Percentiles rank a stretch among this genome's conserved stretches.
Evolutionary conservation across 768 basidiomycete genomes (phyloP).

Genomic region (Tricholoma furcatifolium): DNA sequence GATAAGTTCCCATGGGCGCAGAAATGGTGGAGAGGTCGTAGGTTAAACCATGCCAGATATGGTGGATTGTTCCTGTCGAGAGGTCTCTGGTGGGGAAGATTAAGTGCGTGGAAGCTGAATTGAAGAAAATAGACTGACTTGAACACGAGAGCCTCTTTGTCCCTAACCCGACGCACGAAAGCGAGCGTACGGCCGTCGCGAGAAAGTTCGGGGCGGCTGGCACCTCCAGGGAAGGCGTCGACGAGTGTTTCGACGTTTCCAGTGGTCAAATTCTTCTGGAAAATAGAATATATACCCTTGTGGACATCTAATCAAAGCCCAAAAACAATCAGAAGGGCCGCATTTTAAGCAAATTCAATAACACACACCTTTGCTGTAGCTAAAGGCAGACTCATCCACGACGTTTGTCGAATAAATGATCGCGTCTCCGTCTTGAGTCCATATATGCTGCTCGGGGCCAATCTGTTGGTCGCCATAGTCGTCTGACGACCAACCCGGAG

Average conservation of each 20-base stretch:
- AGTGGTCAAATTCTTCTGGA: slow-evolving; percentile 61
- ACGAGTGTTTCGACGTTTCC: slow-evolving; percentile 52
- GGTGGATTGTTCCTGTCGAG: slow-evolving; percentile 58
- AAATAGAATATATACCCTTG: slow-evolving; percentile 69
- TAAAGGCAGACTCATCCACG: slow-evolving; percentile 45
- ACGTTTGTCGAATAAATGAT: slow-evolving; percentile 71
- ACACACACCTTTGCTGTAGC: slow-evolving; percentile 62
- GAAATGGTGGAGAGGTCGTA: slow-evolving; percentile 65
- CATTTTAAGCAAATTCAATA: not conserved
- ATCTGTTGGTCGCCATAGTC: slow-evolving; percentile 70
- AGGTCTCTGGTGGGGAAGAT: slow-evolving; percentile 48
- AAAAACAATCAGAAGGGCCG: not conserved
- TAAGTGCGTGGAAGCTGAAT: not conserved
- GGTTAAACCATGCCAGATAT: slow-evolving; percentile 67
- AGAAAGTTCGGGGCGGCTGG: slow-evolving; percentile 69
- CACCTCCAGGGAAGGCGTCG: slow-evolving; percentile 62
- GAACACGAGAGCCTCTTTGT: slow-evolving; percentile 70
- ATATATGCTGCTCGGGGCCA: slow-evolving; percentile 70
- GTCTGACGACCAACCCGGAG: slow-evolving; percentile 57
- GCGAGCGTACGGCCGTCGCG: slow-evolving; percentile 68
- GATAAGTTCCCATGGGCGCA: slow-evolving; percentile 80
- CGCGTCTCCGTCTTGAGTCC: slow-evolving; percentile 49
- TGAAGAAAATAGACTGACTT: slow-evolving; percentile 43
- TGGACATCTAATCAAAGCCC: slow-evolving; percentile 55
- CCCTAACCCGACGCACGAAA: slow-evolving; percentile 70